A percentile compares a stretch with the other conserved stretches of the same genome.
Evolutionary conservation across 2,329 filamentous ascomycete species (phyloP).

Genomic region (Scedosporium aurantiacum): DNA sequence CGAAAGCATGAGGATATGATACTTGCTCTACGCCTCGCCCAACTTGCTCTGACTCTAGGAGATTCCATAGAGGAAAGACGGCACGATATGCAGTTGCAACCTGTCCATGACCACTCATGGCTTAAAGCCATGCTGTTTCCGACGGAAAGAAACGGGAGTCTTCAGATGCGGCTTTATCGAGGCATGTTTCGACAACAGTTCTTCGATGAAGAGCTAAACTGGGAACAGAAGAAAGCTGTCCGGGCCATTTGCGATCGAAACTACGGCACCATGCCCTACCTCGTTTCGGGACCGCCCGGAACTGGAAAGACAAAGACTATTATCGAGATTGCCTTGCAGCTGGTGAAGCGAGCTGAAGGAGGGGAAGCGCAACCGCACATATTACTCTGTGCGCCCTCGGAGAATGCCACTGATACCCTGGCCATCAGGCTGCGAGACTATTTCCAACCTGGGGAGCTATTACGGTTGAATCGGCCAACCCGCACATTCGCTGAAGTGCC

Average conservation of each 20-base stretch:
- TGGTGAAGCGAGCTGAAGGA: background rate
- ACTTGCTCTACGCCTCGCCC: background rate
- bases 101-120: background rate
- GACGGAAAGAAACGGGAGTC: background rate
- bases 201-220: constrained; percentile 3
- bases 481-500: constrained; percentile 5
- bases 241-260: constrained; percentile 2
- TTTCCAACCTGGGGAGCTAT: background rate
- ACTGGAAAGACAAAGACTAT: constrained; percentile 5
- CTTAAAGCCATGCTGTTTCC: constrained; percentile 3
- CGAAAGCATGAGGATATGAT: background rate
- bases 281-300: constrained; percentile 3
- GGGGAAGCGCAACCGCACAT: background rate
- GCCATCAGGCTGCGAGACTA: background rate
- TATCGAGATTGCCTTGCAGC: constrained; percentile 4
- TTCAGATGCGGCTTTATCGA: constrained; percentile 1
- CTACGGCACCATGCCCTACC: constrained; percentile 5
- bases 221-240: constrained; percentile 5
- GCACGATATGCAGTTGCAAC: background rate
- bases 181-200: background rate
- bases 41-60: background rate
- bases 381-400: constrained; percentile 3
- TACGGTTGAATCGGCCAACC: constrained; percentile 2
- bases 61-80: background rate
- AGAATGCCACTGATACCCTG: constrained; percentile 4